These are phyloP conservation scores for Nakaseomyces uthaithaninus DNA, from an alignment of 1,139 yeast genomes.

Conservation along the genomic window DNA sequence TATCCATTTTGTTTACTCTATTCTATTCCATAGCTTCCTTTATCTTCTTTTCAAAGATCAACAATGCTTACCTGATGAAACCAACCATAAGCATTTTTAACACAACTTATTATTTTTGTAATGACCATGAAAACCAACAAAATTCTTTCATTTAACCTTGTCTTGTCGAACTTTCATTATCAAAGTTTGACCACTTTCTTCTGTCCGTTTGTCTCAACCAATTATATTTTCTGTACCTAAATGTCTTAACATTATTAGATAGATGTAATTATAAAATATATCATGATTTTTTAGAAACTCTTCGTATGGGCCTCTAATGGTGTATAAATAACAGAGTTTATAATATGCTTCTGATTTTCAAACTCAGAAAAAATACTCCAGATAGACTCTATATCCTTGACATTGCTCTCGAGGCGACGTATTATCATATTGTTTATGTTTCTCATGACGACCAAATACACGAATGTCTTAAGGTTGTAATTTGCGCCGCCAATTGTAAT, in stretches of 20 bases:
- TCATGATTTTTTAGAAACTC: conserved; percentile 9
- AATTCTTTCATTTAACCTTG: not conserved
- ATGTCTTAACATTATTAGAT: conserved; percentile 4
- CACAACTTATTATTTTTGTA: conserved; percentile 1
- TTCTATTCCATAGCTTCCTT: not conserved
- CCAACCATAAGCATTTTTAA: not conserved
- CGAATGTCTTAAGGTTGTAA: conserved; percentile 2
- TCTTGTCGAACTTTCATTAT: not conserved
- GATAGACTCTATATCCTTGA: not conserved
- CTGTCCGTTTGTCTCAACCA: not conserved
- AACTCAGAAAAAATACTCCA: not conserved
- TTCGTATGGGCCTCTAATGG: conserved; percentile 4
- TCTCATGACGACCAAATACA: not conserved
- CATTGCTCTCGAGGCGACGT: not conserved
- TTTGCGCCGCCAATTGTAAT: not conserved
- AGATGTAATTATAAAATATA: conserved; percentile 12
- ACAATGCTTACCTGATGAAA: not conserved
- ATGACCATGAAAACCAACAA: conserved; percentile 2
- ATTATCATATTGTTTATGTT: conserved; percentile 3
- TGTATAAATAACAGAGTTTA: not conserved
- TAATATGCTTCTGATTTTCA: not conserved
- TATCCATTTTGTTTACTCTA: not conserved
- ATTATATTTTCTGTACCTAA: conserved; percentile 2
- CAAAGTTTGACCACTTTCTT: not conserved
- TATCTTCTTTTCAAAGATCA: too few species aligned